Evolutionary conservation across 2,329 filamentous ascomycete species (phyloP).

Genomic region (Diaporthe helianthi): DNA sequence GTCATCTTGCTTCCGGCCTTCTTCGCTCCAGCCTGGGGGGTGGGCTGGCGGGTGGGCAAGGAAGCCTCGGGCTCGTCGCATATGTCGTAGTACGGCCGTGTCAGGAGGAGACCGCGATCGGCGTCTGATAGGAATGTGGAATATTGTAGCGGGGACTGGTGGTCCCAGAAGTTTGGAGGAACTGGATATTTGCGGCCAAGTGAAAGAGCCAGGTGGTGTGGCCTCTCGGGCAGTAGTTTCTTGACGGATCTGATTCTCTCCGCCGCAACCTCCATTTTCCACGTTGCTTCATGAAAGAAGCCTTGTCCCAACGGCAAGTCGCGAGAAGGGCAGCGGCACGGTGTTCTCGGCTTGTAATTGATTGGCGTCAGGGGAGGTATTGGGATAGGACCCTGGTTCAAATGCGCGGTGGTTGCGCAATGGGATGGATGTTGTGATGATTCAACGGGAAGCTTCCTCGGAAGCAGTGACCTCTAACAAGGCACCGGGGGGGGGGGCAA

Average conservation of each 20-base stretch:
- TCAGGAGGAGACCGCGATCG: conserved; percentile 64
- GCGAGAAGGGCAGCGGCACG: conserved; percentile 15
- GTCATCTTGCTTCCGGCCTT: conserved; percentile 57
- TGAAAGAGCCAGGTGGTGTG: conserved; percentile 60
- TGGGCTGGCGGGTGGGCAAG: conserved; percentile 33
- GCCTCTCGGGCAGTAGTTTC: conserved; percentile 58
- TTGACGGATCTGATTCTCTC: conserved; percentile 62
- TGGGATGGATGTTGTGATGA: conserved; percentile 15
- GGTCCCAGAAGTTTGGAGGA: conserved; percentile 53
- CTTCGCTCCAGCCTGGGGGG: conserved; percentile 40
- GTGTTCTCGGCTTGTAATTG: not conserved
- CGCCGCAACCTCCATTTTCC: conserved; percentile 66
- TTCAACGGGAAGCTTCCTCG: not conserved
- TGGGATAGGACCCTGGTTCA: not conserved
- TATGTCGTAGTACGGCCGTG: conserved; percentile 64
- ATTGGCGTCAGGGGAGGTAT: not conserved
- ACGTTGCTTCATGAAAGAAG: conserved; percentile 35
- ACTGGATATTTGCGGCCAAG: conserved; percentile 56
- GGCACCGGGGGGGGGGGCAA: not conserved
- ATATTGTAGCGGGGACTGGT: conserved; percentile 59
- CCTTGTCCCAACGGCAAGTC: conserved; percentile 28
- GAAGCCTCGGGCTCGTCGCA: conserved; percentile 54
- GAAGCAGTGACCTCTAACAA: not conserved
- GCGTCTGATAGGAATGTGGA: conserved; percentile 63
- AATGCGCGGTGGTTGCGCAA: conserved; percentile 26